phyloP scores from a whole-genome alignment of 257 asterid species.

The Salvia miltiorrhiza region DNA sequence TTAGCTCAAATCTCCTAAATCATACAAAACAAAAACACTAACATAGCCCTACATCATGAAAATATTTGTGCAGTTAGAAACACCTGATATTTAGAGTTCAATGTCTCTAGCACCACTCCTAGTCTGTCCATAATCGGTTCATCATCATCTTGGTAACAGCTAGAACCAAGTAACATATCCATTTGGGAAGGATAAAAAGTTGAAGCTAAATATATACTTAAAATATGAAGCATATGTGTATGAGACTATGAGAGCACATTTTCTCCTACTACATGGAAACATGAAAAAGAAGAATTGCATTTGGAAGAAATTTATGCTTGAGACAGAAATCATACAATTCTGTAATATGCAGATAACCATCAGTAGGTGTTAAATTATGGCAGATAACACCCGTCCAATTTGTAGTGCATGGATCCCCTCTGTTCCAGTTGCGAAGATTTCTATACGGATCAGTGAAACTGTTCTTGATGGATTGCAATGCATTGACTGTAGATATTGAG shows the following conservation, averaged over 20 bases:
- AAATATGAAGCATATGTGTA: too few species aligned
- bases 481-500: conserved; percentile 45
- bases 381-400: conserved; percentile 72
- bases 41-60: too few species aligned
- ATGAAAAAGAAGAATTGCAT: background rate
- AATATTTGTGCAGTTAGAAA: too few species aligned
- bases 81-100: too few species aligned
- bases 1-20: too few species aligned
- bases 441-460: conserved; percentile 51
- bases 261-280: too few species aligned
- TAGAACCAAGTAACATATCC: background rate
- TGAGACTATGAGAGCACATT: too few species aligned
- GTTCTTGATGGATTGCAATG: conserved; percentile 49
- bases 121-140: background rate
- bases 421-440: conserved; percentile 55
- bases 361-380: conserved; percentile 45
- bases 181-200: background rate
- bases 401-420: conserved; percentile 72
- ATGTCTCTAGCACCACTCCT: too few species aligned
- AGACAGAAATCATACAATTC: conserved; percentile 59
- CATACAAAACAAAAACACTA: too few species aligned
- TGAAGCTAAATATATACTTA: too few species aligned
- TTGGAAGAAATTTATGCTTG: background rate
- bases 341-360: conserved; percentile 60
- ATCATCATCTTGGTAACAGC: background rate